Conservation (phyloP, 2,329 filamentous ascomycete species). For the Leptographium flavum region DNA sequence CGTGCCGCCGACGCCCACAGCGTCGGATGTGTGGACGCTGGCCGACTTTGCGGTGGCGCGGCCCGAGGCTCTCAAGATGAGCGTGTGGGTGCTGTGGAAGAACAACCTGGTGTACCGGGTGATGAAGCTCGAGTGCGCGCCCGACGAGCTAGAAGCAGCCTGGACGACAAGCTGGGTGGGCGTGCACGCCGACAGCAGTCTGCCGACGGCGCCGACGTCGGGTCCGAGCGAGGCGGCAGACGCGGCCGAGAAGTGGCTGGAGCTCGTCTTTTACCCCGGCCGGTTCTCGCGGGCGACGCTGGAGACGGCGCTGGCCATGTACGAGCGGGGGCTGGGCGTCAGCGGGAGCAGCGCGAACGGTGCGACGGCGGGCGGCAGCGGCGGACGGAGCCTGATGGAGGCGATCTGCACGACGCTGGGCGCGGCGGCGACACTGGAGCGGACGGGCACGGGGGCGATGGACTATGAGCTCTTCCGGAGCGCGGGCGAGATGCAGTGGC, state of each 20-base stretch:
- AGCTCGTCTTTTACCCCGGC: constrained; percentile 69
- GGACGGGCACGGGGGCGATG: constrained; percentile 46
- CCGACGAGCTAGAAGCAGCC: constrained; percentile 44
- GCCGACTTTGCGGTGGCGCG: constrained; percentile 57
- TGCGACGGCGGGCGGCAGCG: constrained; percentile 10
- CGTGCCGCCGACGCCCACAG: constrained; percentile 54
- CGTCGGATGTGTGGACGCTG: constrained; percentile 64
- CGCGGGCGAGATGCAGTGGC: constrained; percentile 74
- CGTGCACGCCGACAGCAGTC: constrained; percentile 43
- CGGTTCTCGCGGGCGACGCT: constrained; percentile 68
- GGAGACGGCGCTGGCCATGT: constrained; percentile 71
- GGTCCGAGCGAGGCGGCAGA: constrained; percentile 52
- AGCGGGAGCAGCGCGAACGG: constrained; percentile 16
- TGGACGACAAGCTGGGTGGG: constrained; percentile 60
- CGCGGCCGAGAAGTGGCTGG: constrained; percentile 71
- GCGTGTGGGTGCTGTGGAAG: constrained; percentile 70
- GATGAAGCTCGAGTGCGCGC: constrained; percentile 57
- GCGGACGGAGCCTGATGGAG: constrained; percentile 51
- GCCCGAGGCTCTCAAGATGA: constrained; percentile 25
- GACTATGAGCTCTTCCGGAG: constrained; percentile 63
- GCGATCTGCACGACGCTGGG: constrained; percentile 60
- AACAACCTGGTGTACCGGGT: constrained; percentile 68
- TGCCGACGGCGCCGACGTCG: constrained; percentile 40
- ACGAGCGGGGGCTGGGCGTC: constrained; percentile 47
- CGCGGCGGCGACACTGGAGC: constrained; percentile 51